Base-by-base conservation (phyloP, 2,329 filamentous ascomycete genomes). In the Ophiostoma triangulosporum region DNA sequence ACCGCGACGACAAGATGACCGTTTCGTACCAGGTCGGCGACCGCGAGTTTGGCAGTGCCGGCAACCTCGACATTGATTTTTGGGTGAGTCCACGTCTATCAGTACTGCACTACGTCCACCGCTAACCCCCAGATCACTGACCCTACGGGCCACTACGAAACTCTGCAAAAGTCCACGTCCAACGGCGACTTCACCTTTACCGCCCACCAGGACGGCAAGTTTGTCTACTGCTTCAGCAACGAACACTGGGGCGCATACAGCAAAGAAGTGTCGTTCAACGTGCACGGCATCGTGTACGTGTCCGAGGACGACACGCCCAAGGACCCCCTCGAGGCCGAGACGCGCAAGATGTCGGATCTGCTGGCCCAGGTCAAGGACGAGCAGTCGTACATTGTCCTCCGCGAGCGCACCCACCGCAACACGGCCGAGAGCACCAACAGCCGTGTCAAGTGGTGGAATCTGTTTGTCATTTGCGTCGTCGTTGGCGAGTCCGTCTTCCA, bases 211-310 rank as follows among this genome's bases (percentile, higher is more conserved):
- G 90, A 98, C 68, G 93, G 93, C 60, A 89, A 86, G 72, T 96
- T 86, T 73, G 75, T 80, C 55, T 98, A 98, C 81, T 98, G 93
- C 81, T 98, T 98, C 74, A 94, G 93, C 71, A 98, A 98, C 72
- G 91, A 97, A 75, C 85, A 93, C 69, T 98, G 91, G 89, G 87
- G 88, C 56, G 89, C 90, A 56, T 88, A 88, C 69, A 94, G 82
- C 67, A 98, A 98, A 73, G 93, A 98, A 70, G 91, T 98, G 52
- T 95, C 88, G 54, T 98, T 98, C 81, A 98, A 98, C 69, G 93
- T 98, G 51, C 93, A 98, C 71, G 93, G 89, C 62, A 88, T 98
- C 60, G 91, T 98, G 66, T 98, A 97, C 70, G 89, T 98, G 51
- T 86, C 87, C 54, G 93, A 97, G 69, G 75, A 79, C 56, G 91